Percentiles rank a stretch among this genome's conserved stretches.
Evolutionary conservation across 2,329 filamentous ascomycete species (phyloP).

Genomic region (Fusarium fujikuroi): DNA sequence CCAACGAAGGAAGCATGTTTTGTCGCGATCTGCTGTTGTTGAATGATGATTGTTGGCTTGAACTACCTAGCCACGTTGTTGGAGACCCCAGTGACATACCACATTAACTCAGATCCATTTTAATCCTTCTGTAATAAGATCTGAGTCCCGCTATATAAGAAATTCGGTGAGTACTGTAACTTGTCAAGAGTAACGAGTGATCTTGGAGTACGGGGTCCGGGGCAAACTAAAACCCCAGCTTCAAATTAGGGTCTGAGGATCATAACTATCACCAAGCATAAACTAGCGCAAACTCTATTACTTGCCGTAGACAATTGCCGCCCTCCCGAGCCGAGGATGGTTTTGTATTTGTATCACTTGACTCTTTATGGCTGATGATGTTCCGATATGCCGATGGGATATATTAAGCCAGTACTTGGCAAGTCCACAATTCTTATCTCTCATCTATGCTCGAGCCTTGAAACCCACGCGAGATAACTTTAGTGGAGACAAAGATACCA

Average conservation of each 20-base stretch:
- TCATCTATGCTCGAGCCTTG: neutral
- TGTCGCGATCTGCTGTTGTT: no score
- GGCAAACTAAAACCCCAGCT: neutral
- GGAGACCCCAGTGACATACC: no score
- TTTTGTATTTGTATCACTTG: neutral
- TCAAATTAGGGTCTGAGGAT: neutral
- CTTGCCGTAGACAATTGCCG: neutral
- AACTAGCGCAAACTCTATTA: neutral
- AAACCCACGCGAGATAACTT: neutral
- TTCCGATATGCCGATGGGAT: no score
- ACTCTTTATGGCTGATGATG: neutral
- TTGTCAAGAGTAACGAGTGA: no score
- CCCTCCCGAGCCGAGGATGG: neutral
- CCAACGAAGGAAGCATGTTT: no score
- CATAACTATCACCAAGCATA: neutral
- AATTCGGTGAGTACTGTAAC: no score
- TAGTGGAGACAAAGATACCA: accelerated
- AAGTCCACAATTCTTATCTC: no score
- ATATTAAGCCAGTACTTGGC: neutral
- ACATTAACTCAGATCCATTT: neutral
- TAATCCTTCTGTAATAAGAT: no score
- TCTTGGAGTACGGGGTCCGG: neutral
- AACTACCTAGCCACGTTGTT: no score
- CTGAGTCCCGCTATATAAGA: no score
- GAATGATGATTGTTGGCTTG: neutral